Base-by-base conservation (phyloP, 805 yeast species). In the Saccharomyces mikatae region DNA sequence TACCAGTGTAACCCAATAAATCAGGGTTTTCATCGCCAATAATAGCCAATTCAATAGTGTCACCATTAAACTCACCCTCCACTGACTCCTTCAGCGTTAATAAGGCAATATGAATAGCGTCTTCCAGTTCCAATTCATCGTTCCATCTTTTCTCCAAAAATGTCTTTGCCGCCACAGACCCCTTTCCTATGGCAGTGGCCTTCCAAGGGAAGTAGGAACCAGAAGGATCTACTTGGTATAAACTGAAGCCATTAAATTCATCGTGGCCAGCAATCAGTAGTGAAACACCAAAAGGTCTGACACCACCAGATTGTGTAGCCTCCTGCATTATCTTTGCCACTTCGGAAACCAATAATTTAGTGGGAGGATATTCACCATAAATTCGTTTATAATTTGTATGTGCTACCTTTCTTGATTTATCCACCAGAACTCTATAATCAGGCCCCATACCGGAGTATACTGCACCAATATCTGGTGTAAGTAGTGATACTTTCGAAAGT, bases 381-480 rank as follows among this genome's bases (percentile, higher is more conserved):
- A 91, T 78, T 69, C 96, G 82, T 75, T 92, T 91, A 74, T 94
- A 94, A 66, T 86, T 81, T 24, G 97, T 84, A 71, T 94, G 98
- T 47, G 97, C 88, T 56, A 87, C 84, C 71, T 89, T 91, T 64
- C 99, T 83, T 10, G 98, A 89, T 71, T 87, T 87, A 74, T 94
- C 98, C 51, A 91, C 89, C 32, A 94, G 79, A 14, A 94, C 96
- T 60, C 99, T 80, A 76, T 87, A 94, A 71, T 94, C 99, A 24
- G 99, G 99, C 27, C 98, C 98, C 98, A 94, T 91, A 21, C 99
- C 99, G 6, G 96, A 80, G 73, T 94, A 94, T 3, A 96, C 91
- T 80, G 94, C 89, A 55, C 97, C 99, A 63, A 92, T 87, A 69
- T 94, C 90, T 41, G 99, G 98, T 4, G 99, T 90, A 65, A 94